These are phyloP conservation scores for Phytophthora palmivora DNA, from an alignment of 352 stramenopile genomes.

Conservation along the genomic window DNA sequence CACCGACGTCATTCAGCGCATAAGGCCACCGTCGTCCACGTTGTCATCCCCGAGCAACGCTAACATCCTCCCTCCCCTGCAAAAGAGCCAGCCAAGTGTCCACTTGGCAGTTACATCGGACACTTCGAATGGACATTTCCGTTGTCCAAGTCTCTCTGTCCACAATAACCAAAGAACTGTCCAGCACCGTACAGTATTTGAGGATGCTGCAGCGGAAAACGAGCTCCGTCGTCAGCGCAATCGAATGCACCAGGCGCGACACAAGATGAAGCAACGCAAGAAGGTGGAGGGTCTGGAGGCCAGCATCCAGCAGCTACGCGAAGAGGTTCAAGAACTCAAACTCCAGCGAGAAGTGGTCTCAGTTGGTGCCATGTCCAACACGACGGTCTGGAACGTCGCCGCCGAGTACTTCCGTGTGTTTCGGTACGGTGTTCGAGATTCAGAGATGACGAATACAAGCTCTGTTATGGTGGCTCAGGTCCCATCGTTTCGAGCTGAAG, in stretches of 20 bases:
- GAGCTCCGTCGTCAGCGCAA: conserved; percentile 19
- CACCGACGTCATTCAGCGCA: conserved; percentile 4
- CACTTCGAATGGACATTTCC: neutral
- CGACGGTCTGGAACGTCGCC: conserved; percentile 24
- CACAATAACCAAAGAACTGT: neutral
- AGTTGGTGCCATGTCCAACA: conserved; percentile 5
- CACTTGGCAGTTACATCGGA: conserved; percentile 1
- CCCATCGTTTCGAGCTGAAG: neutral
- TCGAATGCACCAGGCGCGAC: conserved; percentile 23
- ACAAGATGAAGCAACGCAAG: conserved; percentile 22
- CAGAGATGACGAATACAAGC: neutral
- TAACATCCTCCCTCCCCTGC: neutral
- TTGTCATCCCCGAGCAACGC: neutral
- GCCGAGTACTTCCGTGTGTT: conserved; percentile 24
- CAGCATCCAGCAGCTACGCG: conserved; percentile 1
- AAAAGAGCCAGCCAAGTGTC: conserved; percentile 12
- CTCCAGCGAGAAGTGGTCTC: conserved; percentile 10
- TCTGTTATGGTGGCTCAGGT: neutral
- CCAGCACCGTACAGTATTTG: neutral
- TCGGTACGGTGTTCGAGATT: conserved; percentile 7
- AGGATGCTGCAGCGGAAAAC: neutral
- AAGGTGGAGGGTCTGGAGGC: conserved; percentile 17
- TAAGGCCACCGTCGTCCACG: neutral
- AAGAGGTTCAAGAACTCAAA: conserved; percentile 15
- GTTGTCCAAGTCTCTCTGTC: conserved; percentile 1